Evolutionary conservation across 352 stramenopile species (phyloP).

Genomic region (Globisporangium radiosum): DNA sequence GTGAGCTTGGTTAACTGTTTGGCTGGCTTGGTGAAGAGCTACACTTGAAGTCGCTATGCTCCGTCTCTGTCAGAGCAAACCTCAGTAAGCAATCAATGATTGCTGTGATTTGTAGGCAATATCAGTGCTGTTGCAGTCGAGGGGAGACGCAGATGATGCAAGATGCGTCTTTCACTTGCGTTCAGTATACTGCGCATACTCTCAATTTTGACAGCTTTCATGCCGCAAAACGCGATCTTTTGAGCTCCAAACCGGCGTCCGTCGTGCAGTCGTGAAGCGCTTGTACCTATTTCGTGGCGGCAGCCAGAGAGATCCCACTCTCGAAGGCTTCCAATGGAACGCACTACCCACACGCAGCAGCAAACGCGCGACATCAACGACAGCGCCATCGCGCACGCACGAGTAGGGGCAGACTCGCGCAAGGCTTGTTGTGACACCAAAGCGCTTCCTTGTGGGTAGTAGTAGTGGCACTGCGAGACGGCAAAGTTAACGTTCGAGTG

Average conservation of each 20-base stretch:
- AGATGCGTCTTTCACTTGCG: not conserved
- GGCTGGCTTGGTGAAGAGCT: not conserved
- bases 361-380: too few relatives aligned
- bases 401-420: too few relatives aligned
- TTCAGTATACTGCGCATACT: not conserved
- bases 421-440: too few relatives aligned
- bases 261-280: not conserved
- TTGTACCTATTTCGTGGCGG: not conserved
- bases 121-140: not conserved
- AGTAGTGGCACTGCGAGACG: too few relatives aligned
- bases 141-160: not conserved
- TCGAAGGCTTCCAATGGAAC: not conserved
- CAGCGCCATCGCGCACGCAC: not conserved
- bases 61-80: not conserved
- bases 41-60: slow-evolving; percentile 2
- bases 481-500: too few relatives aligned
- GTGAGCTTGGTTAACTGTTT: too few relatives aligned
- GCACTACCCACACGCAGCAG: not conserved
- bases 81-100: not conserved
- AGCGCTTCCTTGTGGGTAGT: too few relatives aligned
- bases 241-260: not conserved
- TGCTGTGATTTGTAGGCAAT: too few relatives aligned
- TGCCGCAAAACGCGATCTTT: not conserved
- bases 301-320: not conserved
- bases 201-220: too few relatives aligned